phyloP scores from a whole-genome alignment of 805 yeast genomes.

The Candida bentonensis region DNA sequence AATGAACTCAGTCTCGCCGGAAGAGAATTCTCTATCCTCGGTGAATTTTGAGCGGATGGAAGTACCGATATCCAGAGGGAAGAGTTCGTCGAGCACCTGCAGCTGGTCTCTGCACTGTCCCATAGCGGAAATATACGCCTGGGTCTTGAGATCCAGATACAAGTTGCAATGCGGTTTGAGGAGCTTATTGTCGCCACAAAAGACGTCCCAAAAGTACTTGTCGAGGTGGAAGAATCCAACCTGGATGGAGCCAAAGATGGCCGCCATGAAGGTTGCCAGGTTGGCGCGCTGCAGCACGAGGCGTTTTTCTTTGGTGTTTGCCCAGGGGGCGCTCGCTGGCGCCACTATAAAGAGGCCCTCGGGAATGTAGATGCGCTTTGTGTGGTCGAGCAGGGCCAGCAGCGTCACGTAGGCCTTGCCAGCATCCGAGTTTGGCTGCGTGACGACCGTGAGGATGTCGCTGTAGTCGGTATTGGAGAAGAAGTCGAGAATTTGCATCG shows the following conservation, averaged over 20 bases:
- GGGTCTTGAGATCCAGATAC: slow-evolving; percentile 81
- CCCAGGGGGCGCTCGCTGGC: slow-evolving; percentile 8
- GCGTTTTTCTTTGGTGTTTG: slow-evolving; percentile 24
- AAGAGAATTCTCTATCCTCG: slow-evolving; percentile 32
- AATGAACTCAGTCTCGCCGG: slow-evolving; percentile 69
- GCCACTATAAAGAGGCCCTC: slow-evolving; percentile 4
- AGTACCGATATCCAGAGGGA: slow-evolving; percentile 48
- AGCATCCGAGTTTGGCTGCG: slow-evolving; percentile 51
- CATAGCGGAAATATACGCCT: slow-evolving; percentile 82
- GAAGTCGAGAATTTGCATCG: slow-evolving; percentile 64
- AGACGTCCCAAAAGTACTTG: slow-evolving; percentile 71
- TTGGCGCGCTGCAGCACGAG: slow-evolving; percentile 69
- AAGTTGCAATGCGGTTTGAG: slow-evolving; percentile 70
- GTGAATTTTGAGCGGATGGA: slow-evolving; percentile 17
- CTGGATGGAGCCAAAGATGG: slow-evolving; percentile 70
- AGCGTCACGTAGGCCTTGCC: slow-evolving; percentile 47
- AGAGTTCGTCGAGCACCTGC: slow-evolving; percentile 60
- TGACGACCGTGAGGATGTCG: slow-evolving; percentile 55
- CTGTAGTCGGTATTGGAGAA: slow-evolving; percentile 57
- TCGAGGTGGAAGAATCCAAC: slow-evolving; percentile 80
- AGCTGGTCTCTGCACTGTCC: slow-evolving; percentile 39
- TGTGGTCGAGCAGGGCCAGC: slow-evolving; percentile 64
- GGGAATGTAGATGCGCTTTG: slow-evolving; percentile 43
- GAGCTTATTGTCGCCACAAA: slow-evolving; percentile 49
- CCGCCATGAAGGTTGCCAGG: slow-evolving; percentile 75